Conservation (phyloP, 2,329 filamentous ascomycete genomes). For the Fusarium napiforme region DNA sequence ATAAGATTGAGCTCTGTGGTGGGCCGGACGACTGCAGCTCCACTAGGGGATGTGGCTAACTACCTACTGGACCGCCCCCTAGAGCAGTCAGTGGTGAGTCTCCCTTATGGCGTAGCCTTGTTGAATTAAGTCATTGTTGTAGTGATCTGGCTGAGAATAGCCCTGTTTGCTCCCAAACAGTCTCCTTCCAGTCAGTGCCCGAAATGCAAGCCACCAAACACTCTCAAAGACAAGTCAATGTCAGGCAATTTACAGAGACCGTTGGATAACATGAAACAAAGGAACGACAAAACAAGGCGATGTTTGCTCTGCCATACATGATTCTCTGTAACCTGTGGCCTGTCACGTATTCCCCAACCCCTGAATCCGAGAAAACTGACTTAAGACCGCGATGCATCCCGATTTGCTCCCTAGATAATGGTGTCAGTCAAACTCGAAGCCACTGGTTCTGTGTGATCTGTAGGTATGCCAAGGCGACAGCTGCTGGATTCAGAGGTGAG, state of each 20-base stretch:
- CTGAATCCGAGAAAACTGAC: too few species aligned
- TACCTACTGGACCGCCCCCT: too few species aligned
- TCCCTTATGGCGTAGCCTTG: too few species aligned
- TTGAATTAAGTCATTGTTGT: neutral
- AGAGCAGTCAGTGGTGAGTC: too few species aligned
- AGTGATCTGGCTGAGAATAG: rapidly evolving
- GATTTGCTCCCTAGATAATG: too few species aligned
- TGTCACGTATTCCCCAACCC: neutral
- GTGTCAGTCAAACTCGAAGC: too few species aligned
- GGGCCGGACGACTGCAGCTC: neutral
- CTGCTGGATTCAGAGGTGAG: neutral
- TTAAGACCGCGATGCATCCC: rapidly evolving
- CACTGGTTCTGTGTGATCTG: neutral
- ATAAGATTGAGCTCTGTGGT: neutral
- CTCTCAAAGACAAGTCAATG: neutral
- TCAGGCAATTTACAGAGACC: rapidly evolving
- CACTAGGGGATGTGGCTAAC: neutral
- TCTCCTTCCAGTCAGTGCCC: neutral
- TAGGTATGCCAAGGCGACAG: rapidly evolving
- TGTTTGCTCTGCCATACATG: neutral
- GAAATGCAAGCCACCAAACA: neutral
- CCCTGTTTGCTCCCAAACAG: too few species aligned
- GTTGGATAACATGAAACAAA: rapidly evolving
- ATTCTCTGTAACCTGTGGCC: too few species aligned
- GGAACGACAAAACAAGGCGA: rapidly evolving